These are phyloP conservation scores for Talaromyces verruculosus DNA, from an alignment of 2,329 filamentous ascomycete genomes.

Conservation along the genomic window DNA sequence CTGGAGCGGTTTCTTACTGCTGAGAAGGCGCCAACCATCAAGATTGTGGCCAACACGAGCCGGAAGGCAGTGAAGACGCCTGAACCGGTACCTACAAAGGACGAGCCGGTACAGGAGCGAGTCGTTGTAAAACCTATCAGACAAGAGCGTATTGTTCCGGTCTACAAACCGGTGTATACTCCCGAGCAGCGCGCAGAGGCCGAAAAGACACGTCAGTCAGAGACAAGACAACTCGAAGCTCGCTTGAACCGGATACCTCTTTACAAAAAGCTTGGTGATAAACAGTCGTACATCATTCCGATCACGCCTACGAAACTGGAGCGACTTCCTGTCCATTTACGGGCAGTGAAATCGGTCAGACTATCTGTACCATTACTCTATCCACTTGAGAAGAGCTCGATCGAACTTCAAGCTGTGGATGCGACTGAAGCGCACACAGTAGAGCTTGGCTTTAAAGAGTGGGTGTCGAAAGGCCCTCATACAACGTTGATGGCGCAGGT, in stretches of 20 bases:
- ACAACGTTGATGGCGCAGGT: constrained; percentile 70
- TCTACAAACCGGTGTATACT: constrained; percentile 45
- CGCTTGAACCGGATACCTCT: constrained; percentile 67
- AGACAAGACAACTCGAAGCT: constrained; percentile 71
- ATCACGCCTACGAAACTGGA: constrained; percentile 63
- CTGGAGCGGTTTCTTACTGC: constrained; percentile 69
- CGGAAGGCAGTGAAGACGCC: constrained; percentile 4
- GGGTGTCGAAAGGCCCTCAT: constrained; percentile 56
- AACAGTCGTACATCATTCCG: constrained; percentile 68
- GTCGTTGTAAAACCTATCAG: no score
- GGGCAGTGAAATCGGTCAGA: constrained; percentile 62
- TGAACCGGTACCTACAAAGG: constrained; percentile 10
- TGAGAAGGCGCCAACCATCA: constrained; percentile 70
- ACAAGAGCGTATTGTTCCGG: neutral
- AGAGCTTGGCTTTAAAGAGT: constrained; percentile 64
- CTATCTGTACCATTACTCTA: constrained; percentile 71
- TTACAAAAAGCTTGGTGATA: constrained; percentile 69
- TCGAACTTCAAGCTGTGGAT: constrained; percentile 65
- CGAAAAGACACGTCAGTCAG: constrained; percentile 61
- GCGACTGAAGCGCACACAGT: constrained; percentile 61
- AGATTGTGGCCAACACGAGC: constrained; percentile 62
- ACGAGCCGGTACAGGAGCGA: neutral
- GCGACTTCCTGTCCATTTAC: constrained; percentile 62
- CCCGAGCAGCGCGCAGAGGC: constrained; percentile 62
- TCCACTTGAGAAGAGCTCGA: constrained; percentile 65